Evolutionary conservation across 176 grass and related monocot genomes (phyloP), one percentile per base, ranked within the genome.

Genomic region (Oryza rufipogon): DNA sequence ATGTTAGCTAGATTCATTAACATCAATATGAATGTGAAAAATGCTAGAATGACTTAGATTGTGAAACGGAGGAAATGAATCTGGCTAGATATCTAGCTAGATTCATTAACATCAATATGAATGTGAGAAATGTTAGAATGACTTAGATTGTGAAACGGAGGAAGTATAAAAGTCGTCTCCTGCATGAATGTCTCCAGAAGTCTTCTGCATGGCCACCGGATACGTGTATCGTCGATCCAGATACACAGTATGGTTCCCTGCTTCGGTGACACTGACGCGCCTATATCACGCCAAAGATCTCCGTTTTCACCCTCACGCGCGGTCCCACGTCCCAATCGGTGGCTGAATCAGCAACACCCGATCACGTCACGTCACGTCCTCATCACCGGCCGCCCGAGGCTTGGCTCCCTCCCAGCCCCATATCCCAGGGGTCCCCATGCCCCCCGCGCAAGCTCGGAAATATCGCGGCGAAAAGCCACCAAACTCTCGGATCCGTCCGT

Each of bases 271-370:
- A 20, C 54, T 20, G 54, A 58, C 39, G 39, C 54, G 54, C 54
- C 54, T n/a, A 38, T 74, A 36, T 68, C 78, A 66, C 61, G 75
- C 49, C 26, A 68, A 68, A 66, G 61, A 75, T 58, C 69, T 38
- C 5, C 9, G 20, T 11, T 7, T 33, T 13, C 56, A 1, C 20
- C 49, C 49, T 19, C 51, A 2, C 51, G 39, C 9, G 42, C 7
- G 42, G 16, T 4, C 16, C 56, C 14, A 17, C 7, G 16, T 56
- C 52, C 56, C 20, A 10, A n/a, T 61, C 56, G 56, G 23, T 7
- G 23, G 81, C 87, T 60, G 81, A 74, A 14, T 61, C 63, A 38
- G 74, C 86, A 52, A 9, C 7, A 22, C n/a, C 16, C 10, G 44
- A 14, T 36, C 30, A 45, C 45, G 19, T 80, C 63, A 88, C 67